A percentile compares a stretch with the other conserved stretches of the same genome.
Conservation (phyloP, 768 basidiomycete genomes). For the Botryobasidium botryosum region DNA sequence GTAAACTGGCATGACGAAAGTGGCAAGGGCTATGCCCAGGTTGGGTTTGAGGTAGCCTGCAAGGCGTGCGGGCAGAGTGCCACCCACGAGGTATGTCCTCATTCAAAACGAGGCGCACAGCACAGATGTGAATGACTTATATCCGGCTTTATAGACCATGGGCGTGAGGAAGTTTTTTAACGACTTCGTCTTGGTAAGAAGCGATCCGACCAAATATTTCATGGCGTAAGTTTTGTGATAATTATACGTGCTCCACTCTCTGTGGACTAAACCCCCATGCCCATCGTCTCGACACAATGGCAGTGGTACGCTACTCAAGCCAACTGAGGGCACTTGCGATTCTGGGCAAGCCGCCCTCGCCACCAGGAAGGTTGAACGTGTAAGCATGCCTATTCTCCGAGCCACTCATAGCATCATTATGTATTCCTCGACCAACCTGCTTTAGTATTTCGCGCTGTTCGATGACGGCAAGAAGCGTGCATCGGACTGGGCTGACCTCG, state of each 20-base stretch:
- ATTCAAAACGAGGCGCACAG: not conserved
- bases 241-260: too few species aligned
- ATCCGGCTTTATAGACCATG: not conserved
- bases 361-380: not conserved
- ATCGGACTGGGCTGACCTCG: not conserved
- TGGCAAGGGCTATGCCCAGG: slow-evolving; percentile 13
- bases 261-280: too few species aligned
- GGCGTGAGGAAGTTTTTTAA: slow-evolving; percentile 8
- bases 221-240: slow-evolving; percentile 9
- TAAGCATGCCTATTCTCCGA: not conserved
- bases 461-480: not conserved
- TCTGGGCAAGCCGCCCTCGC: too few species aligned
- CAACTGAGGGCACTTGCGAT: too few species aligned
- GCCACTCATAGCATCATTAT: not conserved
- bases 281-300: too few species aligned
- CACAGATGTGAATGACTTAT: not conserved
- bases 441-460: not conserved
- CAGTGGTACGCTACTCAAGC: too few species aligned
- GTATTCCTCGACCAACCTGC: slow-evolving; percentile 4
- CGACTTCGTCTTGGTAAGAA: slow-evolving; percentile 1
- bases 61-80: not conserved
- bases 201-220: not conserved
- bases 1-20: slow-evolving; percentile 11
- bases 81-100: slow-evolving; percentile 7
- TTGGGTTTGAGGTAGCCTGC: slow-evolving; percentile 6